Percentiles rank a stretch among this genome's conserved stretches.
These are phyloP conservation scores for Phaeosphaeria sp. DNA, from an alignment of 2,329 filamentous ascomycete species.

Conservation along the genomic window DNA sequence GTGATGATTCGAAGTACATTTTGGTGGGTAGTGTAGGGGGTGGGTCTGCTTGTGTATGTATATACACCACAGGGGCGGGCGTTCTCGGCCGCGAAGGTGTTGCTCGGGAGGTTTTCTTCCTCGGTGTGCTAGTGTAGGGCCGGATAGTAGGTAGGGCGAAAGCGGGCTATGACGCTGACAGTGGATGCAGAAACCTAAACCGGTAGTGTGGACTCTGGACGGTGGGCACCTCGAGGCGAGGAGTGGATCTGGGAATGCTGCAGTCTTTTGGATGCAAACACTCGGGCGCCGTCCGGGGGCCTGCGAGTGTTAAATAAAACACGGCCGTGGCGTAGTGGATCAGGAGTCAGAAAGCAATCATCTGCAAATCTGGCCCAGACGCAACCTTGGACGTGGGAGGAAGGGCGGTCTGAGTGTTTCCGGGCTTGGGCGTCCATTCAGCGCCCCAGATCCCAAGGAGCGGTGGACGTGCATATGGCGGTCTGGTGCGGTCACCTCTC, in stretches of 20 bases:
- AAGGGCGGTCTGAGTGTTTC: constrained; percentile 20
- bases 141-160: constrained; percentile 36
- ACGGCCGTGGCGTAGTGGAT: constrained; percentile 19
- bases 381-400: constrained; percentile 33
- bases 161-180: constrained; percentile 35
- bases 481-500: background rate
- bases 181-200: constrained; percentile 24
- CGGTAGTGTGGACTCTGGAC: constrained; percentile 10
- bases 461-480: constrained; percentile 12
- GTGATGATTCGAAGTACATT: constrained; percentile 49
- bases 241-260: constrained; percentile 8
- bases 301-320: constrained; percentile 10
- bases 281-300: constrained; percentile 8
- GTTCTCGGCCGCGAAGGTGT: constrained; percentile 27
- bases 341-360: constrained; percentile 35
- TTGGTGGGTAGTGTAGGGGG: constrained; percentile 17
- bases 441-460: constrained; percentile 4
- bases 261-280: constrained; percentile 14
- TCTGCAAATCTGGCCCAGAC: background rate
- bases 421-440: constrained; percentile 16
- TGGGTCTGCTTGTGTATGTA: constrained; percentile 36
- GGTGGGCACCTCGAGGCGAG: constrained; percentile 18
- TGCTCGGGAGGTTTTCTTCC: constrained; percentile 12
- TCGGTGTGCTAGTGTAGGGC: constrained; percentile 25
- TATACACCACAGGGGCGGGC: constrained; percentile 22